phyloP scores from a whole-genome alignment of 345 rosid species.

The Hypericum perforatum region DNA sequence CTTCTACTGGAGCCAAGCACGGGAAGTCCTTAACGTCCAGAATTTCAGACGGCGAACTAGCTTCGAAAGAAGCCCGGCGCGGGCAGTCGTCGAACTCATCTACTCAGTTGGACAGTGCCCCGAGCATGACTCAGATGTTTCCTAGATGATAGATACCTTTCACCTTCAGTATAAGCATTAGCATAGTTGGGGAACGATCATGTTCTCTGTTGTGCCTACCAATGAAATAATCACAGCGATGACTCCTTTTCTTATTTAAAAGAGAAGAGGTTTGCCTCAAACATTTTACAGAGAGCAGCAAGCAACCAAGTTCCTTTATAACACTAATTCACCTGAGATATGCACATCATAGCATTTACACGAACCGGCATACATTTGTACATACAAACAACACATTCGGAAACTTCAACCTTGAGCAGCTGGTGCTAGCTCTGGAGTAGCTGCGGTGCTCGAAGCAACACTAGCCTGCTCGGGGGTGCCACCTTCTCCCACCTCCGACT shows the following conservation, averaged over 20 bases:
- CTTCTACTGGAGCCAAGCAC: slow-evolving; percentile 39
- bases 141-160: slow-evolving; percentile 43
- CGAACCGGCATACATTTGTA: slow-evolving; percentile 3
- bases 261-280: too few species aligned
- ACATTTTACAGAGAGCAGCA: too few species aligned
- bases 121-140: slow-evolving; percentile 35
- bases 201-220: too few species aligned
- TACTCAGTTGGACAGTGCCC: slow-evolving; percentile 12
- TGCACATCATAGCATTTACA: background rate
- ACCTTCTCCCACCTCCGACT: too few species aligned
- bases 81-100: slow-evolving; percentile 28
- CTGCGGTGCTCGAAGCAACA: background rate
- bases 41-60: slow-evolving; percentile 30
- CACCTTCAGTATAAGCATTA: background rate
- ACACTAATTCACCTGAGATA: too few species aligned
- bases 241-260: too few species aligned
- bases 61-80: slow-evolving; percentile 40
- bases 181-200: background rate
- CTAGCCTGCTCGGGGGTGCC: too few species aligned
- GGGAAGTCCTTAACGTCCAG: slow-evolving; percentile 25
- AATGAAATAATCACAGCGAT: too few species aligned
- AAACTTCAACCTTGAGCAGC: slow-evolving; percentile 16
- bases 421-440: slow-evolving; percentile 14
- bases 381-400: slow-evolving; percentile 1
- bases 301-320: too few species aligned